Percentiles rank a stretch among this genome's conserved stretches.
Conservation (phyloP, 2,329 filamentous ascomycete genomes). For the Colletotrichum chlorophyti region DNA sequence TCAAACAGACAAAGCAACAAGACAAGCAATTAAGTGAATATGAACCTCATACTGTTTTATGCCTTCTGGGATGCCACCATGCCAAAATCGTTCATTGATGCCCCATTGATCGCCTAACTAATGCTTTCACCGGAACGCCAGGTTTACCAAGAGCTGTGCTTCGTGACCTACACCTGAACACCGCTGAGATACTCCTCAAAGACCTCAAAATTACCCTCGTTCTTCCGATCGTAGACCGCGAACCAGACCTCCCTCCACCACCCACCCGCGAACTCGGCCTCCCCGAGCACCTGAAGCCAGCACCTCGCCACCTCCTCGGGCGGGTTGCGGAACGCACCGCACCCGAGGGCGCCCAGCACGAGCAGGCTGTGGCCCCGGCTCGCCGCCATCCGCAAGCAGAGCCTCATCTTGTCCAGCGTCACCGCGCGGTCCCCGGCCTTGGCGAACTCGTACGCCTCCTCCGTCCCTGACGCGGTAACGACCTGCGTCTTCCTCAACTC, state of each 20-base stretch:
- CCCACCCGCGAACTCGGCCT: constrained; percentile 66
- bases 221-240: constrained; percentile 59
- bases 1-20: too few relatives aligned
- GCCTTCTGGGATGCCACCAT: too few relatives aligned
- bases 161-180: constrained; percentile 39
- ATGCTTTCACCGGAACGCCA: too few relatives aligned
- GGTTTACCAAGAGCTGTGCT: too few relatives aligned
- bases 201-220: constrained; percentile 56
- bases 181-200: constrained; percentile 54
- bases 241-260: constrained; percentile 72
- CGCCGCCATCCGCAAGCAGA: constrained; percentile 67
- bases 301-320: constrained; percentile 65
- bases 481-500: constrained; percentile 30
- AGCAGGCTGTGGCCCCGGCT: constrained; percentile 61
- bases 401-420: constrained; percentile 69
- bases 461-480: constrained; percentile 30
- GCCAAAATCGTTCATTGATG: too few relatives aligned
- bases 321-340: constrained; percentile 71
- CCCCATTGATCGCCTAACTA: too few relatives aligned
- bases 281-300: constrained; percentile 66
- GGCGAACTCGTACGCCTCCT: constrained; percentile 46
- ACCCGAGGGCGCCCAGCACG: constrained; percentile 73
- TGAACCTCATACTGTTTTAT: too few relatives aligned
- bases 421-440: constrained; percentile 52
- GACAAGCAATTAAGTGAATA: too few relatives aligned